Evolutionary conservation across 768 basidiomycete species (phyloP), one percentile per base, ranked within the genome.

Genomic region (Gymnopilus junonius): DNA sequence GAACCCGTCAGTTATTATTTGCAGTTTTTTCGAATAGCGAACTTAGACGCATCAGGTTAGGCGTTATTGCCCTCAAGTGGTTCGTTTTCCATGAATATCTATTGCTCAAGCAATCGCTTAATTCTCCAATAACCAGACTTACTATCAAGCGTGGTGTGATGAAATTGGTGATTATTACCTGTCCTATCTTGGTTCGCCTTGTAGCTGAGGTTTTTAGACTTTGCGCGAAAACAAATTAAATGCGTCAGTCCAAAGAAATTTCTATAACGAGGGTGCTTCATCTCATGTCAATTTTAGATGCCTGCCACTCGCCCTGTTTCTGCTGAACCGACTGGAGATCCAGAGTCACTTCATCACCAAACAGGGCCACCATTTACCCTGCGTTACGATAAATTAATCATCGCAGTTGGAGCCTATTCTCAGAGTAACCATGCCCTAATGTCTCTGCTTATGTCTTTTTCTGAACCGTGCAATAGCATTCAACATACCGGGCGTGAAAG

Each of bases 341-440:
- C 61, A 11, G 69, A 73, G 35, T 10, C 64, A 14, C 12, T 59
- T 7, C 53, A 58, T 4, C 40, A 56, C 17, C 23, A 58, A 21
- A 51, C 53, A 5, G 59, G 59, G 29, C 59, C 57, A 29, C 75
- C 81, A 8, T 94, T 92, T 72, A 79, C 82, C 8, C 53, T 94
- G 45, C 74, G 76, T 20, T 95, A 91, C 70, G 93, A 95, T 75
- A 93, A 91, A 71, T 82, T 95, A 12, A 86, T 95, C 58, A 87
- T 96, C 51, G 88, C 92, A 7, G 93, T 93, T 1, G 94, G 94
- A 2, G 90, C 91, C 48, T 95, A 95, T 75, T 87, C 85, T 2
- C 92, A 94, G 72, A 95, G 93, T 92, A 69, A 55, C 67, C 51
- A 4, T 50, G 8, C 55, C 56, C 32, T 4, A 3, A 27, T 56